These are phyloP conservation scores for Leptomonas pyrrhocoris DNA, from an alignment of 208 protist genomes.

Conservation along the genomic window DNA sequence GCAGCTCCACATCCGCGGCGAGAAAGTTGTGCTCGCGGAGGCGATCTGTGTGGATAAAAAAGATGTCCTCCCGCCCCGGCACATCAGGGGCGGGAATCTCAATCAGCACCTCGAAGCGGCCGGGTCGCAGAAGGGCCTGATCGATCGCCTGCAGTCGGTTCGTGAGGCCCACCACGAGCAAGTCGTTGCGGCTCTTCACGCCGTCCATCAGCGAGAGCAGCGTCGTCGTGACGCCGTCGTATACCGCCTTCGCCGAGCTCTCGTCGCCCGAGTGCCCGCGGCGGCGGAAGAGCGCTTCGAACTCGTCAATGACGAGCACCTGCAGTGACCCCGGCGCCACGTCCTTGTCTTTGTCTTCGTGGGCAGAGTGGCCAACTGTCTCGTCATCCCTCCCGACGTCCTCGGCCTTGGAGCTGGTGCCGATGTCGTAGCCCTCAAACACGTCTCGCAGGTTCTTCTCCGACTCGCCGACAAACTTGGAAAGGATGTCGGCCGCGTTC, in stretches of 20 bases:
- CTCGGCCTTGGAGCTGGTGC: slow-evolving; percentile 53
- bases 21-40: slow-evolving; percentile 90
- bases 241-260: slow-evolving; percentile 95
- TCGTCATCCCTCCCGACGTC: slow-evolving; percentile 22
- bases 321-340: slow-evolving; percentile 88
- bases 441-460: slow-evolving; percentile 99
- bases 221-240: slow-evolving; percentile 99
- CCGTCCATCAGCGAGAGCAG: slow-evolving; percentile 96
- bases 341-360: slow-evolving; percentile 5
- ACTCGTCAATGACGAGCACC: slow-evolving; percentile 99
- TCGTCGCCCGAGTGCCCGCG: slow-evolving; percentile 88
- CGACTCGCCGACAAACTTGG: slow-evolving; percentile 99
- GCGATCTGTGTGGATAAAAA: slow-evolving; percentile 90
- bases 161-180: slow-evolving; percentile 95
- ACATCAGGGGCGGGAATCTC: slow-evolving; percentile 85
- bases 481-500: slow-evolving; percentile 97
- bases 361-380: neutral
- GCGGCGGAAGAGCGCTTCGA: slow-evolving; percentile 98
- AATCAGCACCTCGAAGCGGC: slow-evolving; percentile 95
- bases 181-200: slow-evolving; percentile 83
- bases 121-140: slow-evolving; percentile 90
- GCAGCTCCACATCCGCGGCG: slow-evolving; percentile 83
- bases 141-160: slow-evolving; percentile 93
- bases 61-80: slow-evolving; percentile 85
- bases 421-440: slow-evolving; percentile 94